Base-by-base conservation (phyloP, 1,139 yeast genomes). In the Debaryomyces coudertii region DNA sequence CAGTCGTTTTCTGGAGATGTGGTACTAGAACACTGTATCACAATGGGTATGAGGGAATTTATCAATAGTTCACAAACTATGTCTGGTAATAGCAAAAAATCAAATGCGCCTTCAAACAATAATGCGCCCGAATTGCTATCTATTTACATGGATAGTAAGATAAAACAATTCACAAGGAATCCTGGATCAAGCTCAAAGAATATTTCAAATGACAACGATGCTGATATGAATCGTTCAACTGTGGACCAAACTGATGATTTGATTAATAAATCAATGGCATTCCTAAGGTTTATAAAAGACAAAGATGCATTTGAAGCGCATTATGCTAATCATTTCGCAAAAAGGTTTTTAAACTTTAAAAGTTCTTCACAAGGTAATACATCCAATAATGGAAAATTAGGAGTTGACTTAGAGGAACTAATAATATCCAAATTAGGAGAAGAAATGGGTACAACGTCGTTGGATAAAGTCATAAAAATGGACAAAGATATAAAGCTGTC, bases 251-350 rank as follows among this genome's bases (percentile, higher is more conserved):
- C 80, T 1, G 90, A 85, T 49, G 74, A 67, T 1, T 69, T 80
- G 7, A 66, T 90, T 39, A 73, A 73, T 40, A 77, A 79, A 36
- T 78, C 90, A 0, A 74, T 87, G 8, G 66, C 73, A 29, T 74
- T 93, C 37, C 83, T 90, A 57, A 72, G 85, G 46, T 84, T 81
- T 55, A 76, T 93, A 35, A 76, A 81, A 45, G 97, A 93, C 56
- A 92, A 90, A 60, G 98, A 93, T 64, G 73, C 89, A 31, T 93
- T 93, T 66, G 96, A 90, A 62, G 83, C 81, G 28, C 85, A 87
- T 53, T 93, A 90, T 65, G 92, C 92, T 55, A 87, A 86, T 46
- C 97, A 90, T 67, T 76, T 93, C 52, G 97, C 98, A 1, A 90
- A 89, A 61, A 72, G 99, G 48, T 73, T 93, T 45, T 83, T 88